Evolutionary conservation across 768 basidiomycete species (phyloP).

Genomic region (Agaricus subrufescens): DNA sequence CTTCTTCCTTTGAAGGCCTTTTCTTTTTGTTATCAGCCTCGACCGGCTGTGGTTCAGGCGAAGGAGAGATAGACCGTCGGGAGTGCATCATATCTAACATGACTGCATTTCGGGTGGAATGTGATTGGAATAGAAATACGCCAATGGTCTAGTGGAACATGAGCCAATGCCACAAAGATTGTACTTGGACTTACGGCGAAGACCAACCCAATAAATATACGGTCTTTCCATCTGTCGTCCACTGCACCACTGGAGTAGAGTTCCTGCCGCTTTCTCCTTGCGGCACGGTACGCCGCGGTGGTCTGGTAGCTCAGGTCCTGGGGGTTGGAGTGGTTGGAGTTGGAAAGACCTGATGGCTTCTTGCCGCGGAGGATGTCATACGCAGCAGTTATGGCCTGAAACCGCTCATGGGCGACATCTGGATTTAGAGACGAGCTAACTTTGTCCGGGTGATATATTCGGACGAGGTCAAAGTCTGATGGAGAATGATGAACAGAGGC

Average conservation of each 20-base stretch:
- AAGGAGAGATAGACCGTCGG: conserved; percentile 5
- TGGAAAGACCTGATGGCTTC: conserved; percentile 16
- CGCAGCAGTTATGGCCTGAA: conserved; percentile 64
- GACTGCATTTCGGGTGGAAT: conserved; percentile 19
- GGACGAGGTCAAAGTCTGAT: conserved; percentile 75
- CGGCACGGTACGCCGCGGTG: conserved; percentile 35
- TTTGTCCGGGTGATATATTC: conserved; percentile 77
- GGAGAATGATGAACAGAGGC: background rate
- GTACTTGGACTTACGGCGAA: conserved; percentile 37
- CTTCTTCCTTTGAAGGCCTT: conserved; percentile 7
- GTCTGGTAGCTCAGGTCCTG: conserved; percentile 23
- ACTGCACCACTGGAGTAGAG: conserved; percentile 43
- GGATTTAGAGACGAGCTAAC: conserved; percentile 33
- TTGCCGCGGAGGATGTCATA: conserved; percentile 62
- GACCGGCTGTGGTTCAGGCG: background rate
- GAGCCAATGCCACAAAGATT: background rate
- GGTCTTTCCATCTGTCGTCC: conserved; percentile 69
- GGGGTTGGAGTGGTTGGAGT: conserved; percentile 12
- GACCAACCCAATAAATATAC: conserved; percentile 51
- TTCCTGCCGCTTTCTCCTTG: conserved; percentile 39
- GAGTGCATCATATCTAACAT: conserved; percentile 18
- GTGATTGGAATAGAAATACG: conserved; percentile 22
- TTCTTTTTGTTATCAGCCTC: background rate
- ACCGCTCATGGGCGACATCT: conserved; percentile 55
- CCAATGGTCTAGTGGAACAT: conserved; percentile 13